Evolutionary conservation across 371 early-diverging fungal genomes (phyloP).

Genomic region (Amoeboaphelidium protococcarum): DNA sequence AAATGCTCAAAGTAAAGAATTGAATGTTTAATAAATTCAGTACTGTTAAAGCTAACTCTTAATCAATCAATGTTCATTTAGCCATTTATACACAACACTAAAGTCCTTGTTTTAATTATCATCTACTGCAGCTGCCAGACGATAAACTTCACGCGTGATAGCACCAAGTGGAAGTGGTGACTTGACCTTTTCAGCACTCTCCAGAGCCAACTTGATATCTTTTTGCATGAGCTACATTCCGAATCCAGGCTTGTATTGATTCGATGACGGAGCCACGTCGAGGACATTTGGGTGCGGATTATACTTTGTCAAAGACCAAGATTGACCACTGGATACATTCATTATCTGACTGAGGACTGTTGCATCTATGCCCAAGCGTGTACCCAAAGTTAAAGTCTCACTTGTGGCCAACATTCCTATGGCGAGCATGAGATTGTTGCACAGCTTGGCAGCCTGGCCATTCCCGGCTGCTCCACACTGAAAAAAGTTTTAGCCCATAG

Average conservation of each 20-base stretch:
- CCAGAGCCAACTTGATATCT: conserved; percentile 67
- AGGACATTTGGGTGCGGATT: conserved; percentile 72
- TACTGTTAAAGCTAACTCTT: too few relatives aligned
- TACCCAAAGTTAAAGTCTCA: conserved; percentile 74
- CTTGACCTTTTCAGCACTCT: conserved; percentile 54
- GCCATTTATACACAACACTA: conserved; percentile 14
- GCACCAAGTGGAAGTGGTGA: conserved; percentile 40
- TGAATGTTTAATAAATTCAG: too few relatives aligned
- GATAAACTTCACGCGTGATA: conserved; percentile 48
- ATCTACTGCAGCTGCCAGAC: conserved; percentile 11
- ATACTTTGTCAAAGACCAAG: conserved; percentile 67
- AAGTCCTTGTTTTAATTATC: conserved; percentile 20
- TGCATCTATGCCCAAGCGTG: conserved; percentile 67
- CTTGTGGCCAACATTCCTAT: conserved; percentile 75
- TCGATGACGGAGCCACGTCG: conserved; percentile 49
- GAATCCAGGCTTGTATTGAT: conserved; percentile 74
- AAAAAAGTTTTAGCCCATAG: conserved; percentile 85
- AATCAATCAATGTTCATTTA: too few relatives aligned
- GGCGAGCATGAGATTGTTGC: conserved; percentile 88
- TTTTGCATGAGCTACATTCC: conserved; percentile 68
- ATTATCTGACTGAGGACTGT: conserved; percentile 49
- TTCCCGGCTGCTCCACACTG: conserved; percentile 60
- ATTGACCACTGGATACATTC: conserved; percentile 60
- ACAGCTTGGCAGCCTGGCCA: conserved; percentile 83
- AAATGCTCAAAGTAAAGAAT: too few relatives aligned